Evolutionary conservation across 2,329 filamentous ascomycete species (phyloP).

Genomic region (Diaporthe aspalathi): DNA sequence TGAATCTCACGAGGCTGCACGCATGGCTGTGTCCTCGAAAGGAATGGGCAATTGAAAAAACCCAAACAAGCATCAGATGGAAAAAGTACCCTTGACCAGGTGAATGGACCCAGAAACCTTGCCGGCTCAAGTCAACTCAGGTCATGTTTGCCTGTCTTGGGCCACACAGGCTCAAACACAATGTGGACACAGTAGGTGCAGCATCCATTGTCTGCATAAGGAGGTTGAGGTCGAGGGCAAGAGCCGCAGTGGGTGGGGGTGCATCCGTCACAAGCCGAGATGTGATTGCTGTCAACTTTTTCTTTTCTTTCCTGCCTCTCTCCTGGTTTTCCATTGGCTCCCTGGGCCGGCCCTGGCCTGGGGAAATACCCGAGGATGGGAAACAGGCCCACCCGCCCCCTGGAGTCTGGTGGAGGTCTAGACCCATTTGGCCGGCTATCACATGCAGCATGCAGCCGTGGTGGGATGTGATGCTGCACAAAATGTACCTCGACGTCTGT

Average conservation of each 20-base stretch:
- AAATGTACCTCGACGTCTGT: neutral
- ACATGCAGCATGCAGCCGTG: neutral
- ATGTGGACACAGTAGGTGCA: neutral
- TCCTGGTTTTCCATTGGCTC: neutral
- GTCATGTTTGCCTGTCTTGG: neutral
- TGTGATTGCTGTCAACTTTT: neutral
- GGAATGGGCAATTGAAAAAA: neutral
- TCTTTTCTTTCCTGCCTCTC: neutral
- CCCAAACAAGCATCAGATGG: neutral
- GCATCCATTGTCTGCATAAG: neutral
- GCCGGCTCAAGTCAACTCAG: neutral
- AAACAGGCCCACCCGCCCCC: neutral
- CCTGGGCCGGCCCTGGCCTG: neutral
- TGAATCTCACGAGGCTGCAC: neutral
- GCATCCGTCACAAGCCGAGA: slow-evolving; percentile 19
- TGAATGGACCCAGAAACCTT: neutral
- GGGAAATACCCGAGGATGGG: neutral
- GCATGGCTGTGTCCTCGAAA: neutral
- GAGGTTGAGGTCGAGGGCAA: neutral
- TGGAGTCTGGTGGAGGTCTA: neutral
- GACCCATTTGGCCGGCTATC: neutral
- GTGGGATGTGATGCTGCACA: neutral
- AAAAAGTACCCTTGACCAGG: neutral
- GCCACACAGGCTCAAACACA: neutral
- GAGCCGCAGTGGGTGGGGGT: slow-evolving; percentile 20